Evolutionary conservation across 768 basidiomycete species (phyloP), one percentile per base, ranked within the genome.

Genomic region (Boletus eberwhitei): DNA sequence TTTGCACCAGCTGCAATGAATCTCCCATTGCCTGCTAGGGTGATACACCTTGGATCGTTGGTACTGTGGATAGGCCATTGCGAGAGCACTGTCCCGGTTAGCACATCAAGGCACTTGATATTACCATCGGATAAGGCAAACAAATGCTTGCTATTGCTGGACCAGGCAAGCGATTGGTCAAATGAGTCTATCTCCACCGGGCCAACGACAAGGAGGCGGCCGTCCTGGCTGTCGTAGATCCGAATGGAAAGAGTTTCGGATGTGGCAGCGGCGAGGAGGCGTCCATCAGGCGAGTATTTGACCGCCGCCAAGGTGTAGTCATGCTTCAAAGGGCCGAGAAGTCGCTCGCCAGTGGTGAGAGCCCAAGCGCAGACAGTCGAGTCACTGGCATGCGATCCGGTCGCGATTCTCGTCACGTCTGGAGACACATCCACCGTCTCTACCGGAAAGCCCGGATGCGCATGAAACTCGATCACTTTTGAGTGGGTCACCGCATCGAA

Each of bases 161-260:
- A 55, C 51, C 61, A 62, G 17, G 42, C 40, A 31, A 62, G 42
- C 13, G 47, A 54, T 42, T 58, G 49, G 26, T 57, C 32, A 24
- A 11, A 47, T 3, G 48, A 45, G 11, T 29, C 39, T 5, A 58
- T 52, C n/a, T 37, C 14, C 12, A 62, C 35, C 0, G 46, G 56
- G 36, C 50, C n/a, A 6, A 40, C 34, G 19, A 48, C 5, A 3
- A 49, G 5, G 8, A 50, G 14, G 24, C 24, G 36, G 2, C 50
- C 44, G 2, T 52, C 45, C 17, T 52, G 32, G 16, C 49, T 41
- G 12, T 48, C 21, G 17, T 56, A 58, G n/a, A 62, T 31, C 24
- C 50, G 46, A 34, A 58, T 12, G 2, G 53, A 49, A 4, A 49
- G 17, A 3, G 2, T 38, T 2, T 19, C 32, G 8, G 40, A 57